Base-by-base conservation (phyloP, 2,329 filamentous ascomycete species). In the Daldinia sp. region DNA sequence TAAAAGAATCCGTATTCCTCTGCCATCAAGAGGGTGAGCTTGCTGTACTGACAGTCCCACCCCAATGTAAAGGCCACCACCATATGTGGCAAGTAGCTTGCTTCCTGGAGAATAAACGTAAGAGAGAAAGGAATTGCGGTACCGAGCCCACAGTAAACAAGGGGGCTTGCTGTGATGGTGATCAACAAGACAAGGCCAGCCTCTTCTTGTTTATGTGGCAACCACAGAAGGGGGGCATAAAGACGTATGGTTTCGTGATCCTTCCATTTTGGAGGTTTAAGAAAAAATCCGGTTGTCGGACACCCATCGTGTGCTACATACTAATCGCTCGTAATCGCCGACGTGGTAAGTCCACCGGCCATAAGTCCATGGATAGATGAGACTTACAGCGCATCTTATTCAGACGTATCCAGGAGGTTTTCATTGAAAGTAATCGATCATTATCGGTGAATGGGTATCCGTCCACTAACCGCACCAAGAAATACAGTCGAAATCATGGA, bases 321-420 rank as follows among this genome's bases (percentile, higher is more conserved):
- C 41, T 67, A 44, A 53, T 44, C 57, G 53, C 48, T 61, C 23
- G 41, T 63, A 50, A 62, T 67, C 55, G 46, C 64, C 61, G 65
- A 69, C 18, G 23, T 65, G 37, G 61, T 57, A 62, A 67, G 50
- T 59, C 63, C 56, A 23, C 61, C 44, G 55, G 51, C 44, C 53
- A 37, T 30, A 60, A 69, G 63, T 48, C 61, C 57, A 48, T 55
- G 44, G 51, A 53, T 67, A 37, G 53, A 30, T 56, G 57, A 54
- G 65, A 55, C 67, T 61, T 55, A 63, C 54, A 57, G 50, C 59
- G 20, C 57, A 60, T 35, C 53, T 50, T 39, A 46, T 59, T 56
- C 33, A 60, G 67, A 59, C 53, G 33, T 72, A 72, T 72, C 69
- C 69, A 68, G 69, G 61, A 63, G 37, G 53, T 58, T 51, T 63